Base-by-base conservation (phyloP, 257 asterid genomes). In the Ocimum tenuiflorum region DNA sequence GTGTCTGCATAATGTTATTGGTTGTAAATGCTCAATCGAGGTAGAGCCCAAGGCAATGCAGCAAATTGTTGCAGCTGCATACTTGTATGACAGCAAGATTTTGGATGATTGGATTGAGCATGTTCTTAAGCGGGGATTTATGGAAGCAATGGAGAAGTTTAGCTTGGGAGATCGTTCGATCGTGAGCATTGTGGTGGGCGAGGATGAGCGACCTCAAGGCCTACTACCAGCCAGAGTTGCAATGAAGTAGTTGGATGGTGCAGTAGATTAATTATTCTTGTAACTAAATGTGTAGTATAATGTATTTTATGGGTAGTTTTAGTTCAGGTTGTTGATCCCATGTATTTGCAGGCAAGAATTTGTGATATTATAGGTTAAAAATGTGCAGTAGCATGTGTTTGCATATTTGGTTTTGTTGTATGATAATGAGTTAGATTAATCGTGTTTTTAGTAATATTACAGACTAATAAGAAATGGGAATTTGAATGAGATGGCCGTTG, bases 21-120 rank as follows among this genome's bases (percentile, higher is more conserved):
- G 82, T 12, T 71, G 71, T 3, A 79, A 84, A 10, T 89, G 91
- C 80, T 76, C 78, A 15, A 49, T 89, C 11, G 97, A 86, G 86
- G 72, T 88, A 0, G 96, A 92, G 68, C 39, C 60, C 8, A 72
- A 60, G 24, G 86, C 85, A 35, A 80, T 87, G 85, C 67, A 56
- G 57, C 97, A 89, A 73, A 60, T 92, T 51, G 66, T 82, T 19
- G 91, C 86, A 15, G 94, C 88, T 8, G 79, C 80, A 10, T 87
- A 57, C 67, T 38, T 80, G 45, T 75, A 35, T 9, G 84, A 83
- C 9, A 27, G 60, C 10, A 67, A 70, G 72, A 69, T 36, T 8
- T 91, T 92, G 5, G 85, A 84, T 31, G 85, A 83, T 38, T 92
- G 99, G 96, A 75, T 92, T 57, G 73, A 68, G 3, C 11, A 39